phyloP scores from a whole-genome alignment of 2,329 filamentous ascomycete genomes.

The Phialophora verrucosa region DNA sequence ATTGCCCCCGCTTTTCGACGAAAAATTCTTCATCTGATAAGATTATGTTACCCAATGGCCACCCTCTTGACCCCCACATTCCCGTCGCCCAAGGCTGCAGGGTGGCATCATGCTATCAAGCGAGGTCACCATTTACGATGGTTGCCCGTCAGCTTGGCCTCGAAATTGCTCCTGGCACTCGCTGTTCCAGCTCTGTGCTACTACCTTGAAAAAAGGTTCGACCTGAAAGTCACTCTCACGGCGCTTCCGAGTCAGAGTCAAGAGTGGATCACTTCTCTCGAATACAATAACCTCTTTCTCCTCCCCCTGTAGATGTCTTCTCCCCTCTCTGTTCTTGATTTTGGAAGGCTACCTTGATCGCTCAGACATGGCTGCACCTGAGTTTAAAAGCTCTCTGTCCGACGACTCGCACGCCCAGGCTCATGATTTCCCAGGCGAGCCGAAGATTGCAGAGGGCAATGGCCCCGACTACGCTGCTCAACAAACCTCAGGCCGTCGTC shows the following conservation, averaged over 20 bases:
- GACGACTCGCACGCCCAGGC: constrained; percentile 19
- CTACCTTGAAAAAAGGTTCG: not conserved
- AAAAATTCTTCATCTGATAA: constrained; percentile 22
- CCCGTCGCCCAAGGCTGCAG: not conserved
- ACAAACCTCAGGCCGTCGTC: constrained; percentile 17
- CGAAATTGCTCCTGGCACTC: not conserved
- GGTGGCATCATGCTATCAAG: constrained; percentile 13
- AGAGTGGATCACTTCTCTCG: constrained; percentile 1
- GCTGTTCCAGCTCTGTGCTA: not conserved
- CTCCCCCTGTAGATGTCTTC: not conserved
- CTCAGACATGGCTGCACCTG: not conserved
- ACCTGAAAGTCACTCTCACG: constrained; percentile 9
- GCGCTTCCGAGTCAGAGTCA: not conserved
- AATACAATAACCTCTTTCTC: not conserved
- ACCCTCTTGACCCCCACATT: constrained; percentile 4
- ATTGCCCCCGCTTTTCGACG: constrained; percentile 14
- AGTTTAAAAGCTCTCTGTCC: constrained; percentile 24
- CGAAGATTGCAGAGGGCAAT: constrained; percentile 17
- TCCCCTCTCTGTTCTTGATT: not conserved
- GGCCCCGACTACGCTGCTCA: constrained; percentile 7
- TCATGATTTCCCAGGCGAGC: constrained; percentile 7
- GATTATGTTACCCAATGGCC: constrained; percentile 11
- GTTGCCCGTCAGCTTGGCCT: not conserved
- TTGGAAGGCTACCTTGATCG: not conserved
- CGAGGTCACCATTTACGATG: not conserved